phyloP scores from a whole-genome alignment of 192 early-diverging fungal genomes.

The Linnemannia exigua region DNA sequence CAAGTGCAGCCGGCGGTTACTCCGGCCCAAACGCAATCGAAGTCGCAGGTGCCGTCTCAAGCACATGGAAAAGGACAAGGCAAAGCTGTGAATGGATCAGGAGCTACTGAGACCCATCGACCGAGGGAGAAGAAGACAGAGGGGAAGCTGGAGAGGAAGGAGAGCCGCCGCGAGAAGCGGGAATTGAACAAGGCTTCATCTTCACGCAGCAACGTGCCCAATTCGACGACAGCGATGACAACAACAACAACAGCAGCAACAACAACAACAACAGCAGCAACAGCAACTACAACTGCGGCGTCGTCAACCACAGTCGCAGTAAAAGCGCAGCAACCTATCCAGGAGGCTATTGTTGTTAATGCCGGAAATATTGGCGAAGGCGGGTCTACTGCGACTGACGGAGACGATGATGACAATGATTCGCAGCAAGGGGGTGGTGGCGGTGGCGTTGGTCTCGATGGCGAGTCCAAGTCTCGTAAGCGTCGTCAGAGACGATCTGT shows the following conservation, averaged over 20 bases:
- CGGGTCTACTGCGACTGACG: neutral
- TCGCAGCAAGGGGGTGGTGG: neutral
- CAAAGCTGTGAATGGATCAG: neutral
- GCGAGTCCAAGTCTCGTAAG: constrained; percentile 13
- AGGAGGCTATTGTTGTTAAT: neutral
- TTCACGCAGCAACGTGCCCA: neutral
- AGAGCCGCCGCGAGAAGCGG: constrained; percentile 1
- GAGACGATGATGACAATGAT: constrained; percentile 13
- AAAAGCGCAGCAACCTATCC: no score
- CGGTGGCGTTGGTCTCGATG: neutral
- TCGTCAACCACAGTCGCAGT: no score
- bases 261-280: neutral
- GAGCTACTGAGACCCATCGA: constrained; percentile 2
- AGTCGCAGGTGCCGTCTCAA: no score
- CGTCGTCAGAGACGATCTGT: constrained; percentile 4
- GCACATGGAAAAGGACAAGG: neutral
- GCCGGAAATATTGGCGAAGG: neutral
- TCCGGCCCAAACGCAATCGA: neutral
- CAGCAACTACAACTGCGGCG: neutral
- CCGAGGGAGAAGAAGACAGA: constrained; percentile 22
- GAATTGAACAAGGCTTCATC: neutral
- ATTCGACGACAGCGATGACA: neutral
- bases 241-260: neutral
- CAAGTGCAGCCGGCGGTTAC: neutral
- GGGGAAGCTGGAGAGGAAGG: constrained; percentile 17